These are phyloP conservation scores for Ilyonectria destructans DNA, from an alignment of 2,329 filamentous ascomycete species.

Conservation along the genomic window DNA sequence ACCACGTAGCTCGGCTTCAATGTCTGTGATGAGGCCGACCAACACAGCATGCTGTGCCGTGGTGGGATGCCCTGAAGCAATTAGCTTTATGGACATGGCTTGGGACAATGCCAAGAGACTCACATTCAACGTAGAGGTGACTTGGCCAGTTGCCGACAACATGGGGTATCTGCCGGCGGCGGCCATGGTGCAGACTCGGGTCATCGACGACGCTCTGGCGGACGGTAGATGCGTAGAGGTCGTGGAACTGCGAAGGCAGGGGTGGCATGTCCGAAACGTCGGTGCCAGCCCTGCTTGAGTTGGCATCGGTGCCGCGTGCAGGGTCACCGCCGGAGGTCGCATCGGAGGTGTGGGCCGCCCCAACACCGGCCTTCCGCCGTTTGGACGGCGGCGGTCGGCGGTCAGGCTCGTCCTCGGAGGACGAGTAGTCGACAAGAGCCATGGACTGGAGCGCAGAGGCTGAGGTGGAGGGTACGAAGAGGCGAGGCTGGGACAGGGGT, in stretches of 20 bases:
- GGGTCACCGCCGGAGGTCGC: conserved; percentile 2
- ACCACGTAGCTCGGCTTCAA: conserved; percentile 53
- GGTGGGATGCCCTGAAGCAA: conserved; percentile 68
- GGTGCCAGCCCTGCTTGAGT: conserved; percentile 17
- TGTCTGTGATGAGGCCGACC: conserved; percentile 57
- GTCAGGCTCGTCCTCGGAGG: conserved; percentile 48
- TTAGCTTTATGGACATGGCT: conserved; percentile 11
- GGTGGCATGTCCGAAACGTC: conserved; percentile 71
- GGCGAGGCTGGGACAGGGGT: neutral
- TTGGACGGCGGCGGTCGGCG: conserved; percentile 52
- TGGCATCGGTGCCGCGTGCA: conserved; percentile 8
- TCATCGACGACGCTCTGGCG: conserved; percentile 86
- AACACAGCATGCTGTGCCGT: conserved; percentile 65
- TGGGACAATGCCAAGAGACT: conserved; percentile 53
- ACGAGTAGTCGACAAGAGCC: conserved; percentile 76
- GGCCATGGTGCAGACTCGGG: conserved; percentile 87
- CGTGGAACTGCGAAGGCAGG: conserved; percentile 85
- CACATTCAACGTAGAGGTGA: conserved; percentile 95
- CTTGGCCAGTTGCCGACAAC: conserved; percentile 92
- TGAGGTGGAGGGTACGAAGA: neutral
- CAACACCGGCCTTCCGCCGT: conserved; percentile 53
- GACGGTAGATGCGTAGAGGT: conserved; percentile 89
- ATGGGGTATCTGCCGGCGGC: conserved; percentile 87
- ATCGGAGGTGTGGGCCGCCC: conserved; percentile 39
- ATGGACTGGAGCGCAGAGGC: conserved; percentile 56